phyloP scores from a whole-genome alignment of 176 grass and related monocot species.

The Oryza officinalis region DNA sequence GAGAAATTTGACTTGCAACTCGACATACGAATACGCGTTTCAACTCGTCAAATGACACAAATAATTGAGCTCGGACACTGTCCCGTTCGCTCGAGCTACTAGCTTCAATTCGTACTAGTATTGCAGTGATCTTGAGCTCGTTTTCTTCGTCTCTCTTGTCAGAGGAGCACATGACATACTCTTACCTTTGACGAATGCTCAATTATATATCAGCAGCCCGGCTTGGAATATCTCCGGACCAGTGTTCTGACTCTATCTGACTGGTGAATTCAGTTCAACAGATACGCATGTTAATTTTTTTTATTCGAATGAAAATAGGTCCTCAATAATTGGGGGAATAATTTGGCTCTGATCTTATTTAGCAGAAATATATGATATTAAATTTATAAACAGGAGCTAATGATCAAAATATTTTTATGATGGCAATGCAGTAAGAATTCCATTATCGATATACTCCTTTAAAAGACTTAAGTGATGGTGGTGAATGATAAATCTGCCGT shows the following conservation, averaged over 20 bases:
- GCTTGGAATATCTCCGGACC: not conserved
- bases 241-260: not conserved
- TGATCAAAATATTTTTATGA: no score
- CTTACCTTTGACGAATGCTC: slow-evolving; percentile 1
- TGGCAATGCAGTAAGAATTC: no score
- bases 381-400: no score
- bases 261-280: not conserved
- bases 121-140: not conserved
- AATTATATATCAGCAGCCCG: not conserved
- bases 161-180: slow-evolving; percentile 27
- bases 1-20: not conserved
- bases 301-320: not conserved
- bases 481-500: no score
- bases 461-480: no score
- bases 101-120: not conserved
- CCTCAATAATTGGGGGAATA: no score
- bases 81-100: not conserved
- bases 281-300: not conserved
- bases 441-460: no score
- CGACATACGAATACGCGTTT: not conserved
- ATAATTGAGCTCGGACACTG: not conserved
- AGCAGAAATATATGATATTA: no score
- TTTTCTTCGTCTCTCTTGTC: not conserved
- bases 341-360: no score
- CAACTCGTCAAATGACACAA: not conserved